Evolutionary conservation across 306 rosid species (phyloP), one percentile per base, ranked within the genome.

Genomic region (Quercus berberidifolia): DNA sequence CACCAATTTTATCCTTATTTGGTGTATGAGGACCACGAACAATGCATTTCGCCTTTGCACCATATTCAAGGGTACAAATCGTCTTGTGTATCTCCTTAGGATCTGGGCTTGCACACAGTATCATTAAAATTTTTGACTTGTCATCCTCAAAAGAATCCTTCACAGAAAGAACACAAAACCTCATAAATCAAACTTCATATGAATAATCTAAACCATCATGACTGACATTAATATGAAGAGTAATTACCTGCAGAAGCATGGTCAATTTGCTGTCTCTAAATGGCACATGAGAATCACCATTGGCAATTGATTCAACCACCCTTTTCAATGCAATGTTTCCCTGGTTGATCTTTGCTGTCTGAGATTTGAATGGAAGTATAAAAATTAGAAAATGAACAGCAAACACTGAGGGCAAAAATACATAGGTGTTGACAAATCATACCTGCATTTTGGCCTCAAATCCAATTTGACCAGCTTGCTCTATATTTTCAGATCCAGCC

Each of bases 361-460:
- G 82, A 46, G 57, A 70, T 69, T 76, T 73, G 59, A 81, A 79
- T 52, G 18, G 43, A 62, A 79, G 67, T 58, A 62, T 41, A 13
- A 62, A 63, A 79, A 65, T 76, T 82, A 74, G 77, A 65, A 68
- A 56, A 74, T n/a, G 19, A 71, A 68, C 20, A 35, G 13, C 55
- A 70, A 31, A 57, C 19, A 31, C 5, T 35, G 57, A 76, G 19
- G 55, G 6, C 19, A 7, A 19, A 20, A 73, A 14, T 25, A 8
- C 17, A 6, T 26, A 73, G 30, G 38, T 54, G 17, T 30, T 52
- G 31, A 75, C 63, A 60, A 51, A 38, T 26, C 28, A 74, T 76
- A 91, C 99, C 99, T 96, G 99, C 99, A 96, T 90, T 93, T 96
- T 96, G 65, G 99, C 99, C 85, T 96, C 99, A 64, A 91, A 89